Percentiles rank a stretch among this genome's conserved stretches.
Conservation (phyloP, 2,329 filamentous ascomycete species). For the Neodidymelliopsis sp. region DNA sequence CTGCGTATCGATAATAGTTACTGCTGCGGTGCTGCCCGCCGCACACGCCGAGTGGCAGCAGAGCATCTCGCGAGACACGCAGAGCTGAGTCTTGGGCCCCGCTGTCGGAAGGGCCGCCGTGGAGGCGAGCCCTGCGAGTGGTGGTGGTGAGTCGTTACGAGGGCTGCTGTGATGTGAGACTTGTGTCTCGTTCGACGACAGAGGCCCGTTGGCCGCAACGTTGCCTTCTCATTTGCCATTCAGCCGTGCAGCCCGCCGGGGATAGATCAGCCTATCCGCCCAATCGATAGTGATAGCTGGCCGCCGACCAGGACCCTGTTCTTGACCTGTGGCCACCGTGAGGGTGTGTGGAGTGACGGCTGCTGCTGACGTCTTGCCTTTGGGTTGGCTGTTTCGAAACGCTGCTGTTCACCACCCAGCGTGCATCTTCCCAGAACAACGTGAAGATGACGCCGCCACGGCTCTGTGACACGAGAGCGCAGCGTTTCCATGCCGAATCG, state of each 20-base stretch:
- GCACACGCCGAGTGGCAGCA: slow-evolving; percentile 32
- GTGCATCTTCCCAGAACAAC: slow-evolving; percentile 22
- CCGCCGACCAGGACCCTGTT: slow-evolving; percentile 40
- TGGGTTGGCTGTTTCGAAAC: slow-evolving; percentile 46
- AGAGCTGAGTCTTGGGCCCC: slow-evolving; percentile 19
- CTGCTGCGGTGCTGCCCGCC: slow-evolving; percentile 20
- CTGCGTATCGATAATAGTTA: slow-evolving; percentile 32
- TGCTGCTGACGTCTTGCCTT: slow-evolving; percentile 38
- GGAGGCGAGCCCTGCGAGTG: slow-evolving; percentile 16
- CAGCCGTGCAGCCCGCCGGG: slow-evolving; percentile 31
- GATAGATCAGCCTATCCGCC: slow-evolving; percentile 45
- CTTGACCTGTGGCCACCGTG: slow-evolving; percentile 31
- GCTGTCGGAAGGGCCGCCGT: slow-evolving; percentile 22
- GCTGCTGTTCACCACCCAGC: slow-evolving; percentile 34
- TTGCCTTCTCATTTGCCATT: slow-evolving; percentile 31
- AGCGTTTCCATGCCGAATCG: slow-evolving; percentile 33
- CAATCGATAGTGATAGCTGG: slow-evolving; percentile 51
- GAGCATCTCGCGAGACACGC: slow-evolving; percentile 1
- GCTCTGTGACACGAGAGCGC: slow-evolving; percentile 33
- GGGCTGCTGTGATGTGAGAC: slow-evolving; percentile 18
- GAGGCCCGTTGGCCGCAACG: slow-evolving; percentile 20
- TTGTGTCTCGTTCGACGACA: slow-evolving; percentile 39
- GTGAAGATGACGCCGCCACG: slow-evolving; percentile 35
- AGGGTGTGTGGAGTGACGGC: slow-evolving; percentile 26
- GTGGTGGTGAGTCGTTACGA: slow-evolving; percentile 3